Evolutionary conservation across 768 basidiomycete genomes (phyloP), one percentile per base, ranked within the genome.

Genomic region (Rhizopogon salebrosus): DNA sequence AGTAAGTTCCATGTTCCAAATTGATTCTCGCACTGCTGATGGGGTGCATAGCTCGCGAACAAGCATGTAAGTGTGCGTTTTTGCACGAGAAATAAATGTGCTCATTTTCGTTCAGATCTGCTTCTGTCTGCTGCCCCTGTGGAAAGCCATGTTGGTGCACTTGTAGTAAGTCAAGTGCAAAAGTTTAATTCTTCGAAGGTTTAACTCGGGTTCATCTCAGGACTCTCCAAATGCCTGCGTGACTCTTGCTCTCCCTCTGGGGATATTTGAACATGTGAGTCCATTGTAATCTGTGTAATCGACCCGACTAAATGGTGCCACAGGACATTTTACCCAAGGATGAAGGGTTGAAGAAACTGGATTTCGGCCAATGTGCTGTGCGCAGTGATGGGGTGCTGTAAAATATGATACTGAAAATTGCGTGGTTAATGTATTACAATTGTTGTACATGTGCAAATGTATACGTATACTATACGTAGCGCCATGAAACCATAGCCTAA

Each of bases 171-270:
- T 71, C 6, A 3, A 11, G 23, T 13, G n/a, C 11, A 26, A 24
- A 34, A 9, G 20, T 31, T 39, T 43, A 53, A 3, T 43, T 54
- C 6, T 34, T 9, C 23, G n/a, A 41, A 20, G 7, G 4, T 23
- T 11, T 2, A 8, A 14, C 29, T 22, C 7, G 23, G 4, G 36
- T 52, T 43, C 16, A 29, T 6, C 38, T 54, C 48, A 84, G 83
- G 85, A 87, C 64, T 85, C 84, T 4, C 87, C 87, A 2, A 89
- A 89, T 58, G 87, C 87, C 2, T 87, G 86, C 58, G 85, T 89
- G 5, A 88, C 86, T 0, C 68, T 91, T 20, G 87, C 78, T 0
- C 73, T 91, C 3, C 88, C 88, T 4, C 75, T 84, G n/a, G 87
- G 80, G 3, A 91, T 91, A 54, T 91, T 91, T 60, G 83, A 87